These are phyloP conservation scores for Porphyrellus cyaneotinctus DNA, from an alignment of 768 basidiomycete species.

Conservation along the genomic window DNA sequence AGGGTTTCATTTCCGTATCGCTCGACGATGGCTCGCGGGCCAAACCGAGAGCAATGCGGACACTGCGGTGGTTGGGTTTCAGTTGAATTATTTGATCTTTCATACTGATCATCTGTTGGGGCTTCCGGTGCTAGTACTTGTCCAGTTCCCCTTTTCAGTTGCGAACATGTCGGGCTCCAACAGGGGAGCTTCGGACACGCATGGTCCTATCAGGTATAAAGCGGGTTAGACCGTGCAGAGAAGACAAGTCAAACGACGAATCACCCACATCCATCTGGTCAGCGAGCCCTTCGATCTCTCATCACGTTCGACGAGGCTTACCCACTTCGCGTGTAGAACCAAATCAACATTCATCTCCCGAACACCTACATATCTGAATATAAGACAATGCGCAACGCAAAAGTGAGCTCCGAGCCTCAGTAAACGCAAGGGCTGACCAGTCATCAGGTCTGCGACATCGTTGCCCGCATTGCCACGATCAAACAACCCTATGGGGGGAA, in stretches of 20 bases:
- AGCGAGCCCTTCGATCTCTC: constrained; percentile 1
- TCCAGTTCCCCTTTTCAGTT: neutral
- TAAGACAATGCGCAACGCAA: constrained; percentile 6
- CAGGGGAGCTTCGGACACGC: neutral
- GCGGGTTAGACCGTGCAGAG: neutral
- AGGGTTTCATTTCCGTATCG: constrained; percentile 8
- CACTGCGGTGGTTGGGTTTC: neutral
- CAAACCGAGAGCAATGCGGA: neutral
- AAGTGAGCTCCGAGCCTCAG: constrained; percentile 5
- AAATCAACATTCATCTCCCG: neutral
- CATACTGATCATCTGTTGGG: neutral
- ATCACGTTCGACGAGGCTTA: neutral
- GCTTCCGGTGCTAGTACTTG: neutral
- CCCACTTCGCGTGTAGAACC: constrained; percentile 3
- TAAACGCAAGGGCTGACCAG: neutral
- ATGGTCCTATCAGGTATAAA: constrained; percentile 17
- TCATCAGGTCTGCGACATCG: neutral
- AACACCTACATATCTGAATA: neutral
- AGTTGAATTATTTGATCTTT: neutral
- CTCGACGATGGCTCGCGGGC: neutral
- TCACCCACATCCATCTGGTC: constrained; percentile 5
- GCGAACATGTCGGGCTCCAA: neutral
- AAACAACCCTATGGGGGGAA: constrained; percentile 19
- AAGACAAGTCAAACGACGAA: neutral
- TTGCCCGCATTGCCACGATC: neutral